phyloP scores from a whole-genome alignment of 2,329 filamentous ascomycete species.

The Chaetoscypha palmicola region DNA sequence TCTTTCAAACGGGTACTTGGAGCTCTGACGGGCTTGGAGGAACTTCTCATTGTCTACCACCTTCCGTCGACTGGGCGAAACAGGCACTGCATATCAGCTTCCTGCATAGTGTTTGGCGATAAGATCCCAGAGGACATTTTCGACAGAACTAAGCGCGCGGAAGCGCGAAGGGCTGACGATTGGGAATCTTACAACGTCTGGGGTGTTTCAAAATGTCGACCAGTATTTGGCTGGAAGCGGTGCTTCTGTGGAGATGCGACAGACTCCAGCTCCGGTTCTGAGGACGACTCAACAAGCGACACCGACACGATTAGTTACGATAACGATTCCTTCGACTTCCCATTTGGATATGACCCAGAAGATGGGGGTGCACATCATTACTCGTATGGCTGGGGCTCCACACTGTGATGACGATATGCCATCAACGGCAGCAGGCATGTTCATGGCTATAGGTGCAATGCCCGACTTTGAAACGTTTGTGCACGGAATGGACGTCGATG shows the following conservation, averaged over 20 bases:
- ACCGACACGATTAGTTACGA: no score
- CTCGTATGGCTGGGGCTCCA: no score
- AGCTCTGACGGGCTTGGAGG: not conserved
- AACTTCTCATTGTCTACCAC: constrained; percentile 3
- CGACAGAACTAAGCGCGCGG: not conserved
- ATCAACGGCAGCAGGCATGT: no score
- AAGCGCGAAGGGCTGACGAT: not conserved
- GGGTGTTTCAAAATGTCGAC: constrained; percentile 4
- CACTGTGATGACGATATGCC: no score
- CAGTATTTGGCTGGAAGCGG: constrained; percentile 16
- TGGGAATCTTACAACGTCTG: constrained; percentile 3
- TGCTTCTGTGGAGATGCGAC: constrained; percentile 9
- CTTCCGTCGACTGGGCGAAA: not conserved
- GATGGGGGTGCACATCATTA: no score
- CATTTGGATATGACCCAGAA: no score
- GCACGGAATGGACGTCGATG: no score
- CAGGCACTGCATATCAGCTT: not conserved
- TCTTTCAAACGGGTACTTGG: not conserved
- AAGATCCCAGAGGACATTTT: constrained; percentile 7
- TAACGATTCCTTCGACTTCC: no score
- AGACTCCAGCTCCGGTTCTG: no score
- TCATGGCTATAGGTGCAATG: no score
- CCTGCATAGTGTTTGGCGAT: constrained; percentile 6
- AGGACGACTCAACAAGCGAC: no score
- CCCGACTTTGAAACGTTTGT: no score